Base-by-base conservation (phyloP, 2,329 filamentous ascomycete genomes). In the Neonectria sp. region DNA sequence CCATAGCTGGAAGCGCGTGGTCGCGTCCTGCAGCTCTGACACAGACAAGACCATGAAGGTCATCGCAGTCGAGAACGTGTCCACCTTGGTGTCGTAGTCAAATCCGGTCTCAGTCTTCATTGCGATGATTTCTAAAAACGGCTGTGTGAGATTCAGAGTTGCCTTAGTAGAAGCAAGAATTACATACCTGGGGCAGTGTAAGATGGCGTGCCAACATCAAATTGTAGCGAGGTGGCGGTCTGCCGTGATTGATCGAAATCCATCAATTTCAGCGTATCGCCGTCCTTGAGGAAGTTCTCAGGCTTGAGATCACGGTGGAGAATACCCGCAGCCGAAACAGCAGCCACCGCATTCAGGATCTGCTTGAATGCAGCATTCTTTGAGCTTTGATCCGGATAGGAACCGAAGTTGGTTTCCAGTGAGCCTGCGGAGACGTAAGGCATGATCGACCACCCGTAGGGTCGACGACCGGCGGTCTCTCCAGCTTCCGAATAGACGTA, bases 271-370 rank as follows among this genome's bases (percentile, higher is more conserved):
- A 68, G 55, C 11, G 27, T 63, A 13, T 68, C 63, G 0, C 66
- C 66, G 40, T 68, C 66, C 24, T 63, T 59, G 29, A 68, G 63
- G 17, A 68, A 68, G 63, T 68, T 67, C 35, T 68, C 65, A 1
- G 65, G 65, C 51, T 66, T 68, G 29, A 68, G 56, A 33, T 67
- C 65, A 2, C 62, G 65, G 4, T 68, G 65, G 9, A 68, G 60
- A 3, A 68, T 68, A 0, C 65, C 65, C 3, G 62, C 63, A 2
- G 37, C 57, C 0, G 65, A 61, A 46, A 68, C 63, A 37, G 65
- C 65, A 55, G 63, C 46, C 29, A 68, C 56, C 0, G 63, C 65
- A 17, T 45, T 65, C n/a, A 68, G 62, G 43, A 68, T 68, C 46
- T 68, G 65, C 11, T 66, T 66, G 7, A 68, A 68, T 9, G 57